These are phyloP conservation scores for Austroboletus olivaceoglutinosus DNA, from an alignment of 1,284 basidiomycete genomes.

Conservation along the genomic window DNA sequence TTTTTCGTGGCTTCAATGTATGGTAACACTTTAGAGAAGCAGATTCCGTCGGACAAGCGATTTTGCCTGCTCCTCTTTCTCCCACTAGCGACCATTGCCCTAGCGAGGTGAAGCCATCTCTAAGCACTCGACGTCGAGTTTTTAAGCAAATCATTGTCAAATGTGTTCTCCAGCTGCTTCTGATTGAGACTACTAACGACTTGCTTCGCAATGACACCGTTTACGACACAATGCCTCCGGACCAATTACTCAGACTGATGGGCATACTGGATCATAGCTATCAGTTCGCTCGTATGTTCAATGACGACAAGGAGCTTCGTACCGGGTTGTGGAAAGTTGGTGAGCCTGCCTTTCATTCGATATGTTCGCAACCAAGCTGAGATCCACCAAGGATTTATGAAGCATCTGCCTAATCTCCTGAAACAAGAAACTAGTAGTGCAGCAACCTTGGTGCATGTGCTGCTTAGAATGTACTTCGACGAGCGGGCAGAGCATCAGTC, in stretches of 20 bases:
- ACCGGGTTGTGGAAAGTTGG: slow-evolving; percentile 99
- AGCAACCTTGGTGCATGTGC: slow-evolving; percentile 89
- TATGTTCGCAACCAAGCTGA: slow-evolving; percentile 1
- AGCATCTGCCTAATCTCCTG: slow-evolving; percentile 95
- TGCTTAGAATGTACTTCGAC: slow-evolving; percentile 94
- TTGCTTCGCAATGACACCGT: slow-evolving; percentile 90
- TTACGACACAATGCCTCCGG: slow-evolving; percentile 92
- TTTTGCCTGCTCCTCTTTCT: slow-evolving; percentile 78
- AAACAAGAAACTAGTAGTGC: slow-evolving; percentile 99
- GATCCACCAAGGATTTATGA: slow-evolving; percentile 86
- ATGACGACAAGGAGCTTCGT: slow-evolving; percentile 96
- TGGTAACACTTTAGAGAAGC: slow-evolving; percentile 11
- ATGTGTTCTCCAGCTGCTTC: slow-evolving; percentile 94
- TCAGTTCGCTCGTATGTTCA: slow-evolving; percentile 96
- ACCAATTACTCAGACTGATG: slow-evolving; percentile 91
- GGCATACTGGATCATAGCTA: slow-evolving; percentile 95
- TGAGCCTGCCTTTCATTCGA: slow-evolving; percentile 42
- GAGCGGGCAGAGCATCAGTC: slow-evolving; percentile 81
- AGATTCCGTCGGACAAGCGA: slow-evolving; percentile 64
- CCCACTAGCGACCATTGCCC: slow-evolving; percentile 56
- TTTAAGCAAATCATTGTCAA: slow-evolving; percentile 99
- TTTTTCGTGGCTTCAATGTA: background rate
- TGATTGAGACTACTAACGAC: slow-evolving; percentile 98
- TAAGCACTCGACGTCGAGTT: slow-evolving; percentile 78
- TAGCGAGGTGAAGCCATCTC: slow-evolving; percentile 48